Evolutionary conservation across 2,329 filamentous ascomycete genomes (phyloP), one percentile per base, ranked within the genome.

Genomic region (Colletotrichum chlorophyti): DNA sequence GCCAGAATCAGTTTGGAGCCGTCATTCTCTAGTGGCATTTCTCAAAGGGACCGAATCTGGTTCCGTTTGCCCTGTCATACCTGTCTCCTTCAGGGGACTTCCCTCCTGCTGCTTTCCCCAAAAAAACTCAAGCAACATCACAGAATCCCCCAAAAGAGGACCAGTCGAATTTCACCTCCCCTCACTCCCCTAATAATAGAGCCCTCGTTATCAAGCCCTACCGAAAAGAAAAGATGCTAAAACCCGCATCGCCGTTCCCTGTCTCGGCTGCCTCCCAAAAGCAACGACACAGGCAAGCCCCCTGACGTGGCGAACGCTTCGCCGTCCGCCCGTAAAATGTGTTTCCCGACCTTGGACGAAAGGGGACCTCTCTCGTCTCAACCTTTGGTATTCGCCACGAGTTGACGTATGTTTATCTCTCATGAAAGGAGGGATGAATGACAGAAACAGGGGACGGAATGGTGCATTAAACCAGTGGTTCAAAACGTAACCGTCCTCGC

Each of bases 151-250:
- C 26, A 41, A 35, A 19, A n/a, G 19, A 23, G 19, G 15, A 27
- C 12, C 12, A 10, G 17, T 32, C 43, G 19, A 15, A 12, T 34
- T 10, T 34, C 15, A 4, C 27, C 32, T 5, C n/a, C n/a, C 21
- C 19, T 41, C 17, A 21, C 21, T 15, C 34, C 4, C 26, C 42
- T 48, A 53, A 53, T 53, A 53, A 41, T 53, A 27, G 26, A 47
- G 21, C 51, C n/a, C 41, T 32, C 42, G 19, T 15, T 40, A 41
- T 40, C 14, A 17, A 23, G 40, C 49, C 31, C 49, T 46, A 53
- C 49, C 15, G 19, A 50, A 8, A 26, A 11, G n/a, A 35, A 14
- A n/a, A 15, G 15, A 29, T n/a, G n/a, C n/a, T n/a, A 38, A n/a
- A 35, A 17, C 32, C 12, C 21, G 27, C 26, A 23, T 23, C 23